Base-by-base conservation (phyloP, 176 grass and related monocot genomes). In the Cenchrus americanus region DNA sequence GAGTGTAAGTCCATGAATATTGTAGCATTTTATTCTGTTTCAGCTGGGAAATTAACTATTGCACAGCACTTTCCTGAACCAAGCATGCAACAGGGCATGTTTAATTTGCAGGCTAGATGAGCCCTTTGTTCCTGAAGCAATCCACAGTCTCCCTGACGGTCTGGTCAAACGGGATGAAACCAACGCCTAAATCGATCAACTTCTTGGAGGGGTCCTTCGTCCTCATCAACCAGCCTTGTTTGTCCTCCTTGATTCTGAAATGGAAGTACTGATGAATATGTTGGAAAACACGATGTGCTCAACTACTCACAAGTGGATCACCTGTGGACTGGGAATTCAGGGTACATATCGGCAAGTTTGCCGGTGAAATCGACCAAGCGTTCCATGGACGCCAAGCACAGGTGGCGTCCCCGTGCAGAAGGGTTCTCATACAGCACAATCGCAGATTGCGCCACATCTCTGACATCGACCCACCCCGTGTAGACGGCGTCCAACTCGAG, bases 171-270 rank as follows among this genome's bases (percentile, higher is more conserved):
- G 81, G 77, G 49, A 19, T 82, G 81, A 91, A 94, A 41, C 15
- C 8, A 66, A 94, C 80, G 48, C 89, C 89, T 77, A 89, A 10
- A 37, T 91, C 47, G n/a, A 89, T 79, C 77, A 89, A 41, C 41
- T 94, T 92, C 72, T 83, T 92, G 18, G 89, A 87, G 12, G 81
- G 71, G 43, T 18, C 61, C 81, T 87, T 83, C 3, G 60, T 50
- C 42, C 80, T 82, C 26, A 83, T 52, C n/a, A 94, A 8, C 92
- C 89, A 94, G 6, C 34, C 62, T 62, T 87, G 86, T 24, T 89
- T 94, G 44, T 94, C 87, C 66, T 92, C 89, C 41, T 74, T 54
- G 53, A 85, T 54, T 78, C 89, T 91, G 63, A 66, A 57, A 26
- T 13, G 5, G 62, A 48, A 10, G 50, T 17, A 27, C 3, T 68